Evolutionary conservation across 169 alveolate genomes (phyloP), one percentile per base, ranked within the genome.

Genomic region (Babesia microti): DNA sequence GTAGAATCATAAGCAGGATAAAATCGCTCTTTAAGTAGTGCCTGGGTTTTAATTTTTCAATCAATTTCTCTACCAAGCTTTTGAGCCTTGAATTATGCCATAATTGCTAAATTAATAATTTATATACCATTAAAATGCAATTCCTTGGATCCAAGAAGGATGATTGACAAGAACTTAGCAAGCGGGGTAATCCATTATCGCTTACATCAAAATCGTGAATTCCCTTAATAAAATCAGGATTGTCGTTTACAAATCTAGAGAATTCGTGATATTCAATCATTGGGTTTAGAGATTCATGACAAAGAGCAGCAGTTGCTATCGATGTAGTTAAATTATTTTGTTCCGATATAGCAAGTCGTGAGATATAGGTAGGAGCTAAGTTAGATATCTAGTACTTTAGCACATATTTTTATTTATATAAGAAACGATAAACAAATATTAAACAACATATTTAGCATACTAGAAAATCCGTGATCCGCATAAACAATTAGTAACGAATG

Each of bases 391-490:
- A 44, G 46, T n/a, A n/a, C n/a, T n/a, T n/a, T n/a, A n/a, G n/a
- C n/a, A n/a, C n/a, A n/a, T n/a, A n/a, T n/a, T n/a, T n/a, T 0
- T 33, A 0, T 4, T 35, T 0, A 3, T 15, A 4, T 7, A 4
- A 12, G 14, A 7, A 0, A 42, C 4, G 24, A n/a, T 6, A 33
- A 34, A 5, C 15, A 21, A 47, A 45, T 18, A n/a, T 3, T 9
- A 3, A 9, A 26, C 49, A 4, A 5, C 5, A 23, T 45, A 6
- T 3, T 6, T 6, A 6, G 11, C 49, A 6, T 15, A 63, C 75
- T 55, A 12, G 75, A 53, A 0, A 63, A 60, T 1, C 75, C 75
- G 22, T 63, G 75, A 17, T 63, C 75, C 55, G 42, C 53, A 33
- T 54, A 53, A n/a, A 63, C 35, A 12, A 51, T 49, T 42, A 53